Base-by-base conservation (phyloP, 1,139 yeast genomes). In the Lodderomyces elongisporus region DNA sequence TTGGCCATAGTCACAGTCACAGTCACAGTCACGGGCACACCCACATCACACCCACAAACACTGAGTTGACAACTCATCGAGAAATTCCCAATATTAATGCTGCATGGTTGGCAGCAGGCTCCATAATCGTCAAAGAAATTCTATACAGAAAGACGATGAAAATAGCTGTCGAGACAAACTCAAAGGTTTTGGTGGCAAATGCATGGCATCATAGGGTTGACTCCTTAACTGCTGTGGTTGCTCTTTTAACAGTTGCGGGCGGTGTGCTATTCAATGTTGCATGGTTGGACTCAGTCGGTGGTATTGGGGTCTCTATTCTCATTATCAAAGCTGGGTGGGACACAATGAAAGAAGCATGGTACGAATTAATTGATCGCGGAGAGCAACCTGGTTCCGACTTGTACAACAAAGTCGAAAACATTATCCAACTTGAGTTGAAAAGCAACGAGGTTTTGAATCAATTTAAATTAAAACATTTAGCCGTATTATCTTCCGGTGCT, bases 161-260 rank as follows among this genome's bases (percentile, higher is more conserved):
- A 42, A 78, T 91, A 14, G 97, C 96, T 3, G 64, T 69, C 28
- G 64, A 70, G 40, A 76, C 88, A 20, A 83, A 85, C 49, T 87
- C 96, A 2, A 85, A 87, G 42, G 97, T 91, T 4, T 69, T 91
- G 36, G 80, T 87, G 32, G 98, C 98, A 5, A 91, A 91, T 52
- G 98, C 98, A 3, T 91, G 97, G 97, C 98, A 91, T 55, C 98
- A 91, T 52, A 72, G 98, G 43, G 89, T 91, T n/a, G 98, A 91
- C 54, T 83, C 95, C 1, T 58, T 91, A 46, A 93, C 97, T 0
- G 88, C 96, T 0, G 70, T 84, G 25, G 97, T 91, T 7, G 97
- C 98, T 0, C 72, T 89, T 17, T 72, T 79, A 4, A 88, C 97
- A 1, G 93, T 91, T 34, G 76, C 94, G 0, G 81, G 93, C 2